Conservation (phyloP, 257 asterid species). For the Scutellaria minor region DNA sequence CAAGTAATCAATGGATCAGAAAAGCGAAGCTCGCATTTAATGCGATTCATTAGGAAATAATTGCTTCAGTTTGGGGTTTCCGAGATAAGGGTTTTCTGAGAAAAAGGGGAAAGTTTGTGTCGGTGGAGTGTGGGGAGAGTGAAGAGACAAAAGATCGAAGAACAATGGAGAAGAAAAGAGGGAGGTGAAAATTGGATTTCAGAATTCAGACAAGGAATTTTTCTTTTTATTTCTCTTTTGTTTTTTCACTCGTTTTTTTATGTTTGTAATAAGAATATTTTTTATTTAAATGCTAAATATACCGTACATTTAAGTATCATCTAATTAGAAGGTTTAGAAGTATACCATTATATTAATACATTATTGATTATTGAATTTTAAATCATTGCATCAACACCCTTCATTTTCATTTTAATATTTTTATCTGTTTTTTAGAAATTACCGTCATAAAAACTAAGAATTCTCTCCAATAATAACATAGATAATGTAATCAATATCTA, state of each 20-base stretch:
- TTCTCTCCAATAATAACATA: too few relatives aligned
- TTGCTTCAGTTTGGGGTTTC: constrained; percentile 13
- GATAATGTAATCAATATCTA: too few relatives aligned
- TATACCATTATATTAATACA: too few relatives aligned
- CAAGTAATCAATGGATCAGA: constrained; percentile 17
- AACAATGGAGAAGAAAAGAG: constrained; percentile 4
- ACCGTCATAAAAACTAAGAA: too few relatives aligned
- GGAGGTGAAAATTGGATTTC: neutral
- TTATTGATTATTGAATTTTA: too few relatives aligned
- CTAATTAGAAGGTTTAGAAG: too few relatives aligned
- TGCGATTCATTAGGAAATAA: neutral
- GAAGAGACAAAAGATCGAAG: neutral
- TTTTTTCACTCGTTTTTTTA: neutral
- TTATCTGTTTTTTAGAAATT: too few relatives aligned
- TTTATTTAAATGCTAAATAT: too few relatives aligned
- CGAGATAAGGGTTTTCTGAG: constrained; percentile 24
- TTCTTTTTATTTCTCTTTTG: neutral
- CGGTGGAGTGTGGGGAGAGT: constrained; percentile 34
- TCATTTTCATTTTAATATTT: too few relatives aligned
- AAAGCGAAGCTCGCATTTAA: neutral
- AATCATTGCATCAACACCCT: too few relatives aligned
- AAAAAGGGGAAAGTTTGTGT: constrained; percentile 11
- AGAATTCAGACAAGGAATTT: constrained; percentile 15
- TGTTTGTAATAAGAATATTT: neutral
- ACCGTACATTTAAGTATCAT: too few relatives aligned